phyloP scores from a whole-genome alignment of 768 basidiomycete genomes.

The Galerina marginata region DNA sequence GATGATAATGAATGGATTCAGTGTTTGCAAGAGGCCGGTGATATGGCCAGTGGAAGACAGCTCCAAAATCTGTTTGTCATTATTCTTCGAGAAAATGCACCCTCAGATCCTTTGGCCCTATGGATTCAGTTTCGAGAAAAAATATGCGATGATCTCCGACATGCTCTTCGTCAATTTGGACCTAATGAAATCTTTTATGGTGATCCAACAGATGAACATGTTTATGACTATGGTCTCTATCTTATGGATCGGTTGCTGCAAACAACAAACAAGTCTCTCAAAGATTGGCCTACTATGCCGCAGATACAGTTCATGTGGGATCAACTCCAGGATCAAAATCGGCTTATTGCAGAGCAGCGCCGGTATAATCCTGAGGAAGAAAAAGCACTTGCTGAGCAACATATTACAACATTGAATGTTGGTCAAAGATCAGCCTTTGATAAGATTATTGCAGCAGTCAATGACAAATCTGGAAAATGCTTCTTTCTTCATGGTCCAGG shows the following conservation, averaged over 20 bases:
- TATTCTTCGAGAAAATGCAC: too few species aligned
- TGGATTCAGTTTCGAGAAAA: too few species aligned
- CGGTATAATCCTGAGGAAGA: conserved; percentile 26
- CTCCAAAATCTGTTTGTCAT: too few species aligned
- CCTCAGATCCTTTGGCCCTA: too few species aligned
- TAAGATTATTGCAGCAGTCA: conserved; percentile 31
- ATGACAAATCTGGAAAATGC: conserved; percentile 18
- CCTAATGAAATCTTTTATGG: background rate
- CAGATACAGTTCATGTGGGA: conserved; percentile 30
- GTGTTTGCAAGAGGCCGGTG: too few species aligned
- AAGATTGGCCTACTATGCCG: conserved; percentile 36
- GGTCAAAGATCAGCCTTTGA: conserved; percentile 36
- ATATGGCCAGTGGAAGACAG: too few species aligned
- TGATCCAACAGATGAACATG: background rate
- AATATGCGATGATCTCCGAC: too few species aligned
- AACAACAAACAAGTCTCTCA: conserved; percentile 27
- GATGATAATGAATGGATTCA: too few species aligned
- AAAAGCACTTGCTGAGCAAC: background rate
- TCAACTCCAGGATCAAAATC: conserved; percentile 19
- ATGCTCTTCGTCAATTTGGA: too few species aligned
- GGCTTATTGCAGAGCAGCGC: conserved; percentile 26
- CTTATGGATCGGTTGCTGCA: conserved; percentile 37
- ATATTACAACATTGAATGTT: conserved; percentile 7
- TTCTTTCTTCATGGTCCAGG: conserved; percentile 52
- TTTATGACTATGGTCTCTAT: conserved; percentile 46